Evolutionary conservation across 371 early-diverging fungal species (phyloP).

Genomic region (Mortierella sp.): DNA sequence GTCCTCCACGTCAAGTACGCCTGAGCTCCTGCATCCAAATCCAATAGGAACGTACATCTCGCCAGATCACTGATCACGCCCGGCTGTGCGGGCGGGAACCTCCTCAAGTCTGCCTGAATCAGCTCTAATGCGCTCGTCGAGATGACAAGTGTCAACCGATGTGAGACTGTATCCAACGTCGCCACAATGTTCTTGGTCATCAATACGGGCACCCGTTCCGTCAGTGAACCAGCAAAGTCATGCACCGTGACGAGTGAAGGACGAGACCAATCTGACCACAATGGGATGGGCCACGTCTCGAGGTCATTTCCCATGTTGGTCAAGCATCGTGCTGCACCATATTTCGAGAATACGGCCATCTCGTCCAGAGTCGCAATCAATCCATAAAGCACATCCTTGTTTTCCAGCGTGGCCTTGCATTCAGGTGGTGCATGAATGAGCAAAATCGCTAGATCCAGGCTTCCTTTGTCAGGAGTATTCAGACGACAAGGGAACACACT

Average conservation of each 20-base stretch:
- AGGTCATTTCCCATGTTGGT: constrained; percentile 54
- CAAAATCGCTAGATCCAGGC: constrained; percentile 25
- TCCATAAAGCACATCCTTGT: constrained; percentile 52
- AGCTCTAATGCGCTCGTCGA: constrained; percentile 34
- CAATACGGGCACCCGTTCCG: constrained; percentile 28
- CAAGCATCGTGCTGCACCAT: constrained; percentile 45
- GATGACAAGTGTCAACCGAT: constrained; percentile 40
- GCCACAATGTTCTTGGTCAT: constrained; percentile 46
- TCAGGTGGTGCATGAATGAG: constrained; percentile 44
- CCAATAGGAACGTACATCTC: constrained; percentile 37
- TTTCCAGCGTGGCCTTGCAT: constrained; percentile 32
- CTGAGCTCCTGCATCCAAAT: constrained; percentile 49
- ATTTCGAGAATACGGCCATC: constrained; percentile 39
- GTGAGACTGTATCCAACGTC: constrained; percentile 41
- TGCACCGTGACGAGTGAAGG: constrained; percentile 23
- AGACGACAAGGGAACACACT: constrained; percentile 36
- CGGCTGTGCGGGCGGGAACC: constrained; percentile 38
- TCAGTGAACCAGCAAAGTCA: constrained; percentile 37
- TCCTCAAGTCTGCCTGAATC: constrained; percentile 31
- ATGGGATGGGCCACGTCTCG: constrained; percentile 51
- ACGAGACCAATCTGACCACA: constrained; percentile 53
- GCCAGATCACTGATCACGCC: constrained; percentile 22
- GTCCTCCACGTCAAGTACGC: constrained; percentile 48
- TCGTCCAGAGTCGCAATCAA: constrained; percentile 45
- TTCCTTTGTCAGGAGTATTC: constrained; percentile 33